Conservation (phyloP, 345 rosid species). For the Noccaea caerulescens region DNA sequence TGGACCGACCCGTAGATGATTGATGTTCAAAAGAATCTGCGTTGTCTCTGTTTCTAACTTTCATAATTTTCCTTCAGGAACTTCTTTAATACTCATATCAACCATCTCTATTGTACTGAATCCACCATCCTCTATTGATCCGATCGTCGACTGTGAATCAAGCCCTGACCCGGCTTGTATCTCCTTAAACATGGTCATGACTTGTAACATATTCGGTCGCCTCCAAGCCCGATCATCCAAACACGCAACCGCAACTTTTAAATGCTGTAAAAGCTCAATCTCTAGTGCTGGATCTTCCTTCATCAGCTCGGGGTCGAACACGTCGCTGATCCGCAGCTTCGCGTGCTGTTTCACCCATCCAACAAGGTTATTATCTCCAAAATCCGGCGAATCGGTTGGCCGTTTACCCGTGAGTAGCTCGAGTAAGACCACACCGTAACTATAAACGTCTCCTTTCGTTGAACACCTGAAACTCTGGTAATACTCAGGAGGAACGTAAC, state of each 20-base stretch:
- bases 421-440: slow-evolving; percentile 89
- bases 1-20: slow-evolving; percentile 41
- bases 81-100: slow-evolving; percentile 88
- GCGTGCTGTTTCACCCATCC: slow-evolving; percentile 99
- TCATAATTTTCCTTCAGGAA: slow-evolving; percentile 59
- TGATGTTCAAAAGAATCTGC: slow-evolving; percentile 38
- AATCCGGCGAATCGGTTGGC: slow-evolving; percentile 94
- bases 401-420: slow-evolving; percentile 88
- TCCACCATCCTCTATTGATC: slow-evolving; percentile 65
- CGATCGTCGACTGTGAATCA: slow-evolving; percentile 74
- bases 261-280: slow-evolving; percentile 77
- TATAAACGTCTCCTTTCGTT: slow-evolving; percentile 92
- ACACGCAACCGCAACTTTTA: slow-evolving; percentile 77
- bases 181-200: slow-evolving; percentile 76
- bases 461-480: slow-evolving; percentile 92
- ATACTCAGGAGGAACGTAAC: slow-evolving; percentile 97
- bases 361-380: slow-evolving; percentile 94
- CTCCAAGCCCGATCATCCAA: slow-evolving; percentile 71
- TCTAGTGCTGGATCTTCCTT: slow-evolving; percentile 74
- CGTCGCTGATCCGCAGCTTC: slow-evolving; percentile 67
- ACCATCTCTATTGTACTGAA: slow-evolving; percentile 64
- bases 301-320: slow-evolving; percentile 74
- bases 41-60: slow-evolving; percentile 27
- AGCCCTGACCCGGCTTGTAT: slow-evolving; percentile 80
- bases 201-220: slow-evolving; percentile 85